Conservation (phyloP, 257 asterid species). For the Nicotiana noctiflora region DNA sequence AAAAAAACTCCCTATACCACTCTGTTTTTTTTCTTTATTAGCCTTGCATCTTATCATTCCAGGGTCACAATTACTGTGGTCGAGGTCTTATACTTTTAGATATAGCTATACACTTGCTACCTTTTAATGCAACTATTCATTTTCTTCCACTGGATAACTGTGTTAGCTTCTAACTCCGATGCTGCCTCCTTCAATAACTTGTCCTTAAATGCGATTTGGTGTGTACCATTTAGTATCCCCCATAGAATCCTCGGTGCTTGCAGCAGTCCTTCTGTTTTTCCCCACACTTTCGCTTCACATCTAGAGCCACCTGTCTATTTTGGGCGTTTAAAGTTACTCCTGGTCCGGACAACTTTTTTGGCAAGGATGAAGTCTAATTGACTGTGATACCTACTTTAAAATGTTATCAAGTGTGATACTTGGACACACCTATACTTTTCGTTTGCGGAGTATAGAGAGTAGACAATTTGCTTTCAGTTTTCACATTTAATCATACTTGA, state of each 20-base stretch:
- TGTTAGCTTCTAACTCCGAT: background rate
- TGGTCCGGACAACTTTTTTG: background rate
- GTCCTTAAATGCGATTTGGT: background rate
- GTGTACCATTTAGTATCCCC: background rate
- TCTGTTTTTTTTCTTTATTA: background rate
- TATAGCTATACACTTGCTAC: background rate
- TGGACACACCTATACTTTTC: background rate
- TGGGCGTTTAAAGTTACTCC: background rate
- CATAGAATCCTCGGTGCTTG: background rate
- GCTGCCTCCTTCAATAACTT: background rate
- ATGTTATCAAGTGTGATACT: background rate
- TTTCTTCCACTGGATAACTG: background rate
- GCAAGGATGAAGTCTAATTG: background rate
- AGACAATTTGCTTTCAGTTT: background rate
- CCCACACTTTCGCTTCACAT: background rate
- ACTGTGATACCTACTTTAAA: background rate
- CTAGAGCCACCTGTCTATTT: background rate
- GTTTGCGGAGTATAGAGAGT: background rate
- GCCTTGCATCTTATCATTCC: background rate
- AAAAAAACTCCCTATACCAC: background rate
- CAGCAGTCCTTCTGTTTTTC: background rate
- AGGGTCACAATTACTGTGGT: background rate
- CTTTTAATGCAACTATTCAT: background rate
- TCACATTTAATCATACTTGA: background rate
- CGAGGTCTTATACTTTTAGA: background rate